Percentiles rank a stretch among this genome's conserved stretches.
These are phyloP conservation scores for Oenanthe javanica DNA, from an alignment of 140 eudicot genomes.

Conservation along the genomic window DNA sequence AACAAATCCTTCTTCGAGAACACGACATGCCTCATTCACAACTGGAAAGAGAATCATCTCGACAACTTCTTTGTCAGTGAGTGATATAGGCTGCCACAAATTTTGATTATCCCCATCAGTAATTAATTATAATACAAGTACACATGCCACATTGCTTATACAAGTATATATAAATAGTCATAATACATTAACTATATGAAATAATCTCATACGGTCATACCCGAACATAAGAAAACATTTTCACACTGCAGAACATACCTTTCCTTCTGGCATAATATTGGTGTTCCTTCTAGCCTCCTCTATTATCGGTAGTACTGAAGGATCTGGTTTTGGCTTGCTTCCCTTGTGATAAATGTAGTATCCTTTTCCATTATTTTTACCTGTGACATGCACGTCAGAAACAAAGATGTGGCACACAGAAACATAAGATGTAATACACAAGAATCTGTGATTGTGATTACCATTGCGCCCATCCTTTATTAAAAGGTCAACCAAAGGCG, in stretches of 20 bases:
- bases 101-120: conserved; percentile 15
- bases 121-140: conserved; percentile 51
- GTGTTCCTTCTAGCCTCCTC: conserved; percentile 60
- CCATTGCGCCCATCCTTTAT: conserved; percentile 81
- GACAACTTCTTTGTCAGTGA: conserved; percentile 48
- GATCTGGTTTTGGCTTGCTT: conserved; percentile 89
- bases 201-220: neutral
- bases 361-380: conserved; percentile 90
- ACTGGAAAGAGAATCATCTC: conserved; percentile 70
- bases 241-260: conserved; percentile 38
- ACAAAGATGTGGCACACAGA: conserved; percentile 7
- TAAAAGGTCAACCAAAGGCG: conserved; percentile 65
- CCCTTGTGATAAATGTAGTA: conserved; percentile 78
- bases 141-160: neutral
- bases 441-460: conserved; percentile 16
- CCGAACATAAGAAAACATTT: neutral
- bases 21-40: conserved; percentile 69
- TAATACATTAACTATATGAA: neutral
- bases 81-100: conserved; percentile 37
- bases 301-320: conserved; percentile 56
- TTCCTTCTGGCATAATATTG: conserved; percentile 71
- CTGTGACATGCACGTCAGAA: conserved; percentile 36
- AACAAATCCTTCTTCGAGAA: conserved; percentile 56
- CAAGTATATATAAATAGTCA: neutral
- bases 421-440: conserved; percentile 12